These are phyloP conservation scores for Annulohypoxylon stygium DNA, from an alignment of 495 filamentous ascomycete genomes.

Conservation along the genomic window DNA sequence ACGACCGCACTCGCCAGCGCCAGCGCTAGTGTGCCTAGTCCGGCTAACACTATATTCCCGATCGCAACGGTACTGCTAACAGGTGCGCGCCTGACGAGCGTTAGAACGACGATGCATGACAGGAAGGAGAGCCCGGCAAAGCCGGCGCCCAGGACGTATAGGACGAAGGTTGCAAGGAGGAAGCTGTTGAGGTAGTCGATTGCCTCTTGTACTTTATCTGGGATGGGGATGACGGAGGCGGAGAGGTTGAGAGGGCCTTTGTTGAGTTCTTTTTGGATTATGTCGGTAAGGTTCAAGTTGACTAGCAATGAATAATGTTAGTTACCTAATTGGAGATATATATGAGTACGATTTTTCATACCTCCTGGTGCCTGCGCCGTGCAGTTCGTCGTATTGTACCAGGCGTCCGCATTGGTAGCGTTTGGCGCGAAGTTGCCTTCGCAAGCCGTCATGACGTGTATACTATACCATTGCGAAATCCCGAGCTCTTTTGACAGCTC, in stretches of 20 bases:
- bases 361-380: slow-evolving; percentile 67
- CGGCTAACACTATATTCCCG: slow-evolving; percentile 56
- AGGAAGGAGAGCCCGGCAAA: slow-evolving; percentile 70
- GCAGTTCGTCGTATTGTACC: slow-evolving; percentile 72
- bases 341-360: slow-evolving; percentile 50
- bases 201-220: slow-evolving; percentile 70
- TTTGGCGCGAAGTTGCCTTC: slow-evolving; percentile 70
- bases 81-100: slow-evolving; percentile 51
- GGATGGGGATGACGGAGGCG: slow-evolving; percentile 70
- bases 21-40: slow-evolving; percentile 47
- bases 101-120: slow-evolving; percentile 58
- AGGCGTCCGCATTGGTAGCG: slow-evolving; percentile 59
- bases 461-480: slow-evolving; percentile 79
- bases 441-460: slow-evolving; percentile 79
- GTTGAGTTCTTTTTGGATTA: slow-evolving; percentile 67
- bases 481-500: slow-evolving; percentile 63
- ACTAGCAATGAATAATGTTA: slow-evolving; percentile 43
- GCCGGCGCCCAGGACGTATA: slow-evolving; percentile 74
- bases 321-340: no score
- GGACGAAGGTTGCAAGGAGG: slow-evolving; percentile 69
- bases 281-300: slow-evolving; percentile 70
- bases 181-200: slow-evolving; percentile 65
- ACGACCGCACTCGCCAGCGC: slow-evolving; percentile 48
- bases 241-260: slow-evolving; percentile 62
- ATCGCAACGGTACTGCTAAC: slow-evolving; percentile 55